Evolutionary conservation across 345 rosid species (phyloP).

Genomic region (Pelargonium nanum): DNA sequence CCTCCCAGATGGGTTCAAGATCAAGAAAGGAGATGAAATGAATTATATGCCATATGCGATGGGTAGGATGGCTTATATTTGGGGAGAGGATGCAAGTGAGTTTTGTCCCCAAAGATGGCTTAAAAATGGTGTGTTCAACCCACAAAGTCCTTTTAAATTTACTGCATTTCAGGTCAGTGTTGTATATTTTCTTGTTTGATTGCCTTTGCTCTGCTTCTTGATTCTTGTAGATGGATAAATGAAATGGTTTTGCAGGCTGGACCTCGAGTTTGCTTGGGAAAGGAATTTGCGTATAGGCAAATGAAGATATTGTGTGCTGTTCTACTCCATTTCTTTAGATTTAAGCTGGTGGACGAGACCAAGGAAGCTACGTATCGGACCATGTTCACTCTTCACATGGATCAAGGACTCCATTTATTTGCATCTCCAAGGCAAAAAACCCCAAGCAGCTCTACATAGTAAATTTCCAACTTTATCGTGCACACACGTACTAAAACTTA

Average conservation of each 20-base stretch:
- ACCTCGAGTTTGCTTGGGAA: slow-evolving; percentile 47
- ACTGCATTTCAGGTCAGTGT: slow-evolving; percentile 45
- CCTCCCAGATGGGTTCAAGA: slow-evolving; percentile 48
- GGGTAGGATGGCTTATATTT: slow-evolving; percentile 57
- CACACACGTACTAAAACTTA: too few relatives aligned
- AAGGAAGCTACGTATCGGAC: slow-evolving; percentile 21
- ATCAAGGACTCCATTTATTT: slow-evolving; percentile 25
- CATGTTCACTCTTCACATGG: slow-evolving; percentile 38
- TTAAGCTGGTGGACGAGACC: slow-evolving; percentile 24
- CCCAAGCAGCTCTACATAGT: background rate
- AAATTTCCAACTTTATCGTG: background rate
- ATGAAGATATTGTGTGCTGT: slow-evolving; percentile 51
- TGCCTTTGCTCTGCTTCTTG: too few relatives aligned
- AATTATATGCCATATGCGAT: slow-evolving; percentile 46
- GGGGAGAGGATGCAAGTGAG: slow-evolving; percentile 43
- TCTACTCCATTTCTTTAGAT: too few relatives aligned
- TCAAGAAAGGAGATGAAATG: slow-evolving; percentile 43
- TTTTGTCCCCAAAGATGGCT: slow-evolving; percentile 54
- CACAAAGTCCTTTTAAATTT: slow-evolving; percentile 48
- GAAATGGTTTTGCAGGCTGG: too few relatives aligned
- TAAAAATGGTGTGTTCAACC: slow-evolving; percentile 30
- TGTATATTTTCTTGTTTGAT: background rate
- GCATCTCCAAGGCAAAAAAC: slow-evolving; percentile 16
- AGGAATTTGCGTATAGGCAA: slow-evolving; percentile 50
- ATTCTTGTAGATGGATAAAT: too few relatives aligned